Evolutionary conservation across 768 basidiomycete species (phyloP).

Genomic region (Gloeostereum incarnatum): DNA sequence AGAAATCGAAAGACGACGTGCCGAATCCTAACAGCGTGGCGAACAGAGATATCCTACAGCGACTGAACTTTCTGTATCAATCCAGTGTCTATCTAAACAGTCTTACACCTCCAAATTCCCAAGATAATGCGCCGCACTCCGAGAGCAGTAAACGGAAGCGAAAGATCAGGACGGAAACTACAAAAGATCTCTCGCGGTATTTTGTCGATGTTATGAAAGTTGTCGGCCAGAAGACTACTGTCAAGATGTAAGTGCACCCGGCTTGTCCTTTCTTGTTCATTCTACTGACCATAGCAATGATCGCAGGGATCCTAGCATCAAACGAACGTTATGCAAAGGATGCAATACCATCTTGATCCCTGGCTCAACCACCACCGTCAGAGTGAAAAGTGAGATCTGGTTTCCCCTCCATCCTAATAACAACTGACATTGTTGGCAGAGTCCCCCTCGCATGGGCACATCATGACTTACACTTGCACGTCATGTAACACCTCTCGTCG

Average conservation of each 20-base stretch:
- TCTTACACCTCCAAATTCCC: slow-evolving; percentile 11
- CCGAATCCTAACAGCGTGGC: slow-evolving; percentile 49
- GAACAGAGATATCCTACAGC: slow-evolving; percentile 62
- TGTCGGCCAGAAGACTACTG: slow-evolving; percentile 69
- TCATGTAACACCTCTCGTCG: slow-evolving; percentile 48
- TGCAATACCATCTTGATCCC: slow-evolving; percentile 61
- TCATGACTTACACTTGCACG: slow-evolving; percentile 49
- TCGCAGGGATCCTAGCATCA: slow-evolving; percentile 71
- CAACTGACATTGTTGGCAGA: slow-evolving; percentile 13
- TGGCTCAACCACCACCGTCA: slow-evolving; percentile 54
- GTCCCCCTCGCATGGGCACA: slow-evolving; percentile 38
- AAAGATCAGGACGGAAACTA: slow-evolving; percentile 18
- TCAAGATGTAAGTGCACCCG: slow-evolving; percentile 51
- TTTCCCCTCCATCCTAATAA: slow-evolving; percentile 1
- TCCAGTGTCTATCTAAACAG: slow-evolving; percentile 56
- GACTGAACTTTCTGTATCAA: slow-evolving; percentile 82
- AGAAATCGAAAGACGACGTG: slow-evolving; percentile 49
- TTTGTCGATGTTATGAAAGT: slow-evolving; percentile 59
- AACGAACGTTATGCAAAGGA: slow-evolving; percentile 66
- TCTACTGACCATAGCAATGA: not conserved
- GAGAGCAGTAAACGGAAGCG: slow-evolving; percentile 3
- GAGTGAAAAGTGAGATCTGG: slow-evolving; percentile 49
- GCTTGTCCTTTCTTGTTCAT: not conserved
- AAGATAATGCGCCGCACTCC: not conserved
- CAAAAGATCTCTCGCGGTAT: slow-evolving; percentile 48